phyloP scores from a whole-genome alignment of 768 basidiomycete species.

The Trametes villosa region DNA sequence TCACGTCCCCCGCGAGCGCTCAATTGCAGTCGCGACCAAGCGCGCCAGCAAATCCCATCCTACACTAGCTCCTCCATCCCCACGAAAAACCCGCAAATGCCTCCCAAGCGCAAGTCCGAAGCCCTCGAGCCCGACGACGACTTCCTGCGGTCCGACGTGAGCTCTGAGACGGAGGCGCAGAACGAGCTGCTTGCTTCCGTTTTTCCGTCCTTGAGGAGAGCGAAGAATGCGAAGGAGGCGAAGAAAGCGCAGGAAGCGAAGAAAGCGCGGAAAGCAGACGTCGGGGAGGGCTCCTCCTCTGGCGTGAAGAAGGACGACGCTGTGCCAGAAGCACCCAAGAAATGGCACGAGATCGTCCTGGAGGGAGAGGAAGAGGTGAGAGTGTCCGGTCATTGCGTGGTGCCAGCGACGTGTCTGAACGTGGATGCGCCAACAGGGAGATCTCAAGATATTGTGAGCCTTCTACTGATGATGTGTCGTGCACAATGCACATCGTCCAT shows the following conservation, averaged over 20 bases:
- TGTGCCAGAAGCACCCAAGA: constrained; percentile 12
- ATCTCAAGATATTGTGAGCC: constrained; percentile 38
- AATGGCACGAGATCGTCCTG: constrained; percentile 46
- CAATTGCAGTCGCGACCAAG: neutral
- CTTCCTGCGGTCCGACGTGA: constrained; percentile 16
- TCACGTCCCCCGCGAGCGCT: constrained; percentile 1
- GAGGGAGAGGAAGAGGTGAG: constrained; percentile 48
- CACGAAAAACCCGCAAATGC: constrained; percentile 30
- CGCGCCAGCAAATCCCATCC: neutral
- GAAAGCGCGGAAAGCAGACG: constrained; percentile 38
- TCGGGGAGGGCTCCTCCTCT: constrained; percentile 31
- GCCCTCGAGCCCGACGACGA: constrained; percentile 22
- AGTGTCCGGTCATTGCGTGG: neutral
- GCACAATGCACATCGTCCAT: no score
- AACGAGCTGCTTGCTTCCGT: constrained; percentile 18
- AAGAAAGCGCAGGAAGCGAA: constrained; percentile 39
- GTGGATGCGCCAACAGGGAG: constrained; percentile 22
- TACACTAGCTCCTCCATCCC: neutral
- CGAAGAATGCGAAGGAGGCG: no score
- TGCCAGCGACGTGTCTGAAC: constrained; percentile 1
- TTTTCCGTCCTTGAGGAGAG: no score
- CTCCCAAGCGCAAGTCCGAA: constrained; percentile 48
- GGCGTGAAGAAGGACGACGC: constrained; percentile 30
- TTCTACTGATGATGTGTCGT: neutral
- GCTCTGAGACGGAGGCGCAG: constrained; percentile 13